Evolutionary conservation across 495 filamentous ascomycete genomes (phyloP), one percentile per base, ranked within the genome.

Genomic region (Eremomyces bilateralis): DNA sequence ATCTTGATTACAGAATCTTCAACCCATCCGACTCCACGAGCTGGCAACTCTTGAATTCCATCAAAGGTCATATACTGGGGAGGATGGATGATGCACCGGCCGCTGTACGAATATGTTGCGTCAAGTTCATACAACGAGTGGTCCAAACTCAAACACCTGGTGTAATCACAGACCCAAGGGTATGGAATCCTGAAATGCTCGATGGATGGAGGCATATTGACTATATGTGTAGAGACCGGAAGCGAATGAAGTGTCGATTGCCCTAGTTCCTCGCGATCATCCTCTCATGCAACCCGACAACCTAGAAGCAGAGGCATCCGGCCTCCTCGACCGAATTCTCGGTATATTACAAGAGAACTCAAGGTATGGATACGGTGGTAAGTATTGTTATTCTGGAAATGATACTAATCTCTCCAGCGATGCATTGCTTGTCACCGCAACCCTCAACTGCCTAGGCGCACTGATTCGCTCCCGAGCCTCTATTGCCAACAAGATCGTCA

Each of bases 91-190:
- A 62, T 16, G 81, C 80, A 6, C 60, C 69, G 2, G 61, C 69
- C 5, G 71, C 79, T 1, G 69, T 95, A 29, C 76, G 74, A 48
- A 66, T 94, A 48, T 85, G 81, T 62, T 94, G 88, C 54, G 78
- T 94, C 63, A 97, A 97, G 51, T 95, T 97, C 48, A 73, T 79
- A 12, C 84, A 95, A 58, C 68, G 80, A 18, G 81, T 95, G 22
- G 77, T 97, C 29, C 75, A 91, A 36, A 75, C 80, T 4, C 85
- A 97, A 51, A 94, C 83, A 4, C 74, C 73, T 11, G 83, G 81
- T 24, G 55, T 72, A 40, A 74, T 82, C 43, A 62, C 71, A 19
- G 88, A 95, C 51, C 80, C 80, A 39, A 73, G 80, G 61, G 84
- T 92, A 67, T 33, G 73, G 57, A 15, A 17, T 17, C 30, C 19